phyloP scores from a whole-genome alignment of 441 rosid species.

The Hura crepitans region DNA sequence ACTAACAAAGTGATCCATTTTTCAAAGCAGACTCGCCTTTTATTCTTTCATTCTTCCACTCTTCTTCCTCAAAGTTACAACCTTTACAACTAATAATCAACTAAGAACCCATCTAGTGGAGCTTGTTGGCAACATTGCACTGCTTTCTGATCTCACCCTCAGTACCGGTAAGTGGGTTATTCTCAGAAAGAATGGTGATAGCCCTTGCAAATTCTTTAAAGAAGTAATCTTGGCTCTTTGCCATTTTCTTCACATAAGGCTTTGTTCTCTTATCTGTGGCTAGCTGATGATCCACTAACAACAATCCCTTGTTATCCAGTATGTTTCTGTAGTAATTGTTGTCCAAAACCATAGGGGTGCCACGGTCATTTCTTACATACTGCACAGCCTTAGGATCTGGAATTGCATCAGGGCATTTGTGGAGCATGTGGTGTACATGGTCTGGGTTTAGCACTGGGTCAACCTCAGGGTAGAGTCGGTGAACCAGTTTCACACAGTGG shows the following conservation, averaged over 20 bases:
- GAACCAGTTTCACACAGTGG: constrained; percentile 92
- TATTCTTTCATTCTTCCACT: constrained; percentile 28
- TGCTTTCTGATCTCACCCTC: constrained; percentile 93
- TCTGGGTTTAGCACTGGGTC: constrained; percentile 77
- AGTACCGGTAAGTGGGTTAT: constrained; percentile 82
- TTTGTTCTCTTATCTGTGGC: constrained; percentile 81
- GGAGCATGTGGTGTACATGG: constrained; percentile 79
- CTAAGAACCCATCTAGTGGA: constrained; percentile 35
- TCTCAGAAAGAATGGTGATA: constrained; percentile 73
- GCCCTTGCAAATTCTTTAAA: constrained; percentile 89
- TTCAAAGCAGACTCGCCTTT: constrained; percentile 25
- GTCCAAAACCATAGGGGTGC: constrained; percentile 87
- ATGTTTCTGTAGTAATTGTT: constrained; percentile 95
- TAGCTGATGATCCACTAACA: constrained; percentile 85
- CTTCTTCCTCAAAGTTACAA: constrained; percentile 17
- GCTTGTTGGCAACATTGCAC: constrained; percentile 84
- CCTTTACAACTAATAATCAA: neutral
- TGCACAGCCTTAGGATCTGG: constrained; percentile 98
- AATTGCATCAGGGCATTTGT: constrained; percentile 84
- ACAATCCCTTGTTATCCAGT: constrained; percentile 83
- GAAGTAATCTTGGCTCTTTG: constrained; percentile 84
- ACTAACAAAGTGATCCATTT: constrained; percentile 15
- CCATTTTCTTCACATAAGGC: constrained; percentile 92
- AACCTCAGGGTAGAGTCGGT: constrained; percentile 82
- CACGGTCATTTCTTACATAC: constrained; percentile 92